A percentile compares a stretch with the other conserved stretches of the same genome.
These are phyloP conservation scores for Flaveria brownii DNA, from an alignment of 129 eudicot species.

Conservation along the genomic window DNA sequence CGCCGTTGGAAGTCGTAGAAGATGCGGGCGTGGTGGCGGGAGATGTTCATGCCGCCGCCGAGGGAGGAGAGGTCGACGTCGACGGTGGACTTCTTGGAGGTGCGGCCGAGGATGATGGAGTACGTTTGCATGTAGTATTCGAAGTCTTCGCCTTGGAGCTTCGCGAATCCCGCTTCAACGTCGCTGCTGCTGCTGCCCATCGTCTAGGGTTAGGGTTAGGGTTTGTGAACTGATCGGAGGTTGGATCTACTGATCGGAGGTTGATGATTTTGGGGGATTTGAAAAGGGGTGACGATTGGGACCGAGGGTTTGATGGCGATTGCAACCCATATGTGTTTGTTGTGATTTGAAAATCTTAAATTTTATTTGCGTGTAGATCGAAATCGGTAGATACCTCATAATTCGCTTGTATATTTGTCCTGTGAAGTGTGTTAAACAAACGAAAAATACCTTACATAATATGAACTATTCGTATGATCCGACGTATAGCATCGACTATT, in stretches of 20 bases:
- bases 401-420: too few relatives aligned
- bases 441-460: too few relatives aligned
- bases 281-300: not conserved
- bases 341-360: too few relatives aligned
- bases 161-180: slow-evolving; percentile 93
- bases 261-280: slow-evolving; percentile 9
- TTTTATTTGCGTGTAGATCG: too few relatives aligned
- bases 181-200: slow-evolving; percentile 65
- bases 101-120: slow-evolving; percentile 91
- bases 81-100: slow-evolving; percentile 86
- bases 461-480: too few relatives aligned
- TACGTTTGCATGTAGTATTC: slow-evolving; percentile 98
- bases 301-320: slow-evolving; percentile 17
- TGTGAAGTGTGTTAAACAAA: too few relatives aligned
- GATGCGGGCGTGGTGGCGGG: slow-evolving; percentile 99
- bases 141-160: slow-evolving; percentile 92
- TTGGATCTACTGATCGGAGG: slow-evolving; percentile 8
- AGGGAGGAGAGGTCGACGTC: slow-evolving; percentile 93
- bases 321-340: not conserved
- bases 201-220: not conserved
- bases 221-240: not conserved
- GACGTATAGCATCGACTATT: too few relatives aligned
- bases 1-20: slow-evolving; percentile 98
- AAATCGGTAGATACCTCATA: too few relatives aligned
- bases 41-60: slow-evolving; percentile 99